Conservation (phyloP, 768 basidiomycete genomes). For the Lepiota venenata region DNA sequence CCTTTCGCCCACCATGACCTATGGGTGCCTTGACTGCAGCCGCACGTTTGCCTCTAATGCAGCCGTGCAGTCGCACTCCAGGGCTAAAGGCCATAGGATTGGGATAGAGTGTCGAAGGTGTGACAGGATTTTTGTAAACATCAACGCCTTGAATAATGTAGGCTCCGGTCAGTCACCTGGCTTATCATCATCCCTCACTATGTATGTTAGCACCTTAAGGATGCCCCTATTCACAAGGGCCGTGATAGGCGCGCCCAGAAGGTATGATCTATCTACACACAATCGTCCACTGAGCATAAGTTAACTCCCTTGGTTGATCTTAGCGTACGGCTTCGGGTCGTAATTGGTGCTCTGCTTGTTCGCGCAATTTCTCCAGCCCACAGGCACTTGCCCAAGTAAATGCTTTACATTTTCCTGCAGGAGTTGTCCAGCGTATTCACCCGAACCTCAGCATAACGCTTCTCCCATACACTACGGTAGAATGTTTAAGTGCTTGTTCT, state of each 20-base stretch:
- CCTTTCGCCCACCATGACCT: not conserved
- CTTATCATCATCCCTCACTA: not conserved
- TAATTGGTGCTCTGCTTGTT: slow-evolving; percentile 17
- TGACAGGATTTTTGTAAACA: slow-evolving; percentile 2
- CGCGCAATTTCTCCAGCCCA: slow-evolving; percentile 13
- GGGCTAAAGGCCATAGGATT: slow-evolving; percentile 6
- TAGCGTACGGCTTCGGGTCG: not conserved
- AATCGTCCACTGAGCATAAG: not conserved
- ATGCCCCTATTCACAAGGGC: not conserved
- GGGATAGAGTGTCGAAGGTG: slow-evolving; percentile 3
- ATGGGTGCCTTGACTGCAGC: slow-evolving; percentile 9
- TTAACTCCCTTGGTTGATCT: not conserved
- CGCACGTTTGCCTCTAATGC: not conserved
- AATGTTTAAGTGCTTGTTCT: slow-evolving; percentile 28
- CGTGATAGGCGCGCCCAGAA: not conserved
- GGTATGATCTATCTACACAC: not conserved
- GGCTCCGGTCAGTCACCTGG: not conserved
- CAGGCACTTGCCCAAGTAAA: slow-evolving; percentile 41
- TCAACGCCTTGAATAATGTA: not conserved
- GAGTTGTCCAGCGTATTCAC: slow-evolving; percentile 38
- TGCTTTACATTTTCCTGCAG: slow-evolving; percentile 46
- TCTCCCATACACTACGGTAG: slow-evolving; percentile 30
- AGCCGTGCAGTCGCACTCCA: slow-evolving; percentile 9
- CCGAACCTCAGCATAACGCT: slow-evolving; percentile 36
- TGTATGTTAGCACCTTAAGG: not conserved